Base-by-base conservation (phyloP, 1,284 basidiomycete genomes). In the Xanthoconium separans region DNA sequence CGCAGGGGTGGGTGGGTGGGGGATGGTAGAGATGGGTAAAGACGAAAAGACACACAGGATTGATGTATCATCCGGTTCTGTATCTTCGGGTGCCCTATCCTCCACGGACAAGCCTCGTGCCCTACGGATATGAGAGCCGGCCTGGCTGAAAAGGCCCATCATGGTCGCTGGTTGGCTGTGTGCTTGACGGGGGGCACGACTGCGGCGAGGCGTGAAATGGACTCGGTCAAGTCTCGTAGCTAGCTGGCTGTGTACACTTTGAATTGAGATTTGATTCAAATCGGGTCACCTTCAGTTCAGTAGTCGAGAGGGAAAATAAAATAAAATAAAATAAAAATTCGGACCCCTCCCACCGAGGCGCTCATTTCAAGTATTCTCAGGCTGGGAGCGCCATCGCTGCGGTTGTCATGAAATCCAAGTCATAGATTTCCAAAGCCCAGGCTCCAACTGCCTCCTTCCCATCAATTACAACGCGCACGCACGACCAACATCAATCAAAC, bases 61-160 rank as follows among this genome's bases (percentile, higher is more conserved):
- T 59, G 89, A 91, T 56, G 89, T 91, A 70, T 91, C 89, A 71
- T 91, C 89, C 54, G 88, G 84, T 61, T 89, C 85, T 44, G 87
- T 87, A 69, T 89, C 89, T 58, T 88, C 86, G 41, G 86, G 86
- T 50, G 81, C 76, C 69, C 81, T 85, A 69, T 89, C 86, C 47
- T 84, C 83, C 61, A 82, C 78, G 65, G 80, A 76, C 60, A 76
- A 66, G 62, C 78, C 81, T 66, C 80, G 79, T 73, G 79, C 76
- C 72, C 82, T 81, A 62, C 80, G 81, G 61, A 85, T 77, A 70
- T 79, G 80, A 59, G 79, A 79, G 53, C 81, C 81, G 50, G 87
- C 84, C 70, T 83, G 80, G 71, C 76, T 84, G 74, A 91, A 86
- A 59, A 91, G 75, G 65, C 85, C 84, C 85, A 89, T 86, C 87